Conservation (phyloP, 2,329 filamentous ascomycete genomes). For the Aspergillus terreus region DNA sequence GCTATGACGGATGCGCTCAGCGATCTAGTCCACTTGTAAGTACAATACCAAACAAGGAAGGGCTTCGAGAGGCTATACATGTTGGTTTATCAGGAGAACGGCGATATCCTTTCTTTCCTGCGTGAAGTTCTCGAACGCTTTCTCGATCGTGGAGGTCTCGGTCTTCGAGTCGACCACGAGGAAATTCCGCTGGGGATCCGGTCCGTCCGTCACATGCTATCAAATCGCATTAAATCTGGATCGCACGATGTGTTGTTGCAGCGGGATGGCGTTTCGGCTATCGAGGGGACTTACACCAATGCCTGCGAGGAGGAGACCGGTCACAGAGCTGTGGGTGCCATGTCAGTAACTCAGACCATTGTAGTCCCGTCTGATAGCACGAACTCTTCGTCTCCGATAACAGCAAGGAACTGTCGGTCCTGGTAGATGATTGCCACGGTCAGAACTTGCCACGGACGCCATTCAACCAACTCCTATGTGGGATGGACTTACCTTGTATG, state of each 20-base stretch:
- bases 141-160: constrained; percentile 80
- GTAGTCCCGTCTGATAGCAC: neutral
- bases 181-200: constrained; percentile 94
- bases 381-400: constrained; percentile 89
- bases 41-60: neutral
- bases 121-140: constrained; percentile 85
- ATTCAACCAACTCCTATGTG: neutral
- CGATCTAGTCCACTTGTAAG: constrained; percentile 58
- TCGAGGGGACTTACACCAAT: constrained; percentile 67
- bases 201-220: constrained; percentile 84
- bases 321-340: constrained; percentile 73
- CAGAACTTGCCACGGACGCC: constrained; percentile 1
- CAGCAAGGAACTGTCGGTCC: constrained; percentile 92
- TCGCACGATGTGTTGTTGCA: neutral
- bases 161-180: constrained; percentile 94
- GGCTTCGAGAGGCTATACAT: constrained; percentile 55
- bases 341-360: constrained; percentile 13
- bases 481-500: constrained; percentile 48
- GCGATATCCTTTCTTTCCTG: constrained; percentile 92
- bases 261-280: neutral
- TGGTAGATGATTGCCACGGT: constrained; percentile 41
- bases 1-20: constrained; percentile 85
- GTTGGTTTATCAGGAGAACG: constrained; percentile 95
- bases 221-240: constrained; percentile 4
- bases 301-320: constrained; percentile 88